Evolutionary conservation across 1,284 basidiomycete genomes (phyloP), one percentile per base, ranked within the genome.

Genomic region (Melampsora americana): DNA sequence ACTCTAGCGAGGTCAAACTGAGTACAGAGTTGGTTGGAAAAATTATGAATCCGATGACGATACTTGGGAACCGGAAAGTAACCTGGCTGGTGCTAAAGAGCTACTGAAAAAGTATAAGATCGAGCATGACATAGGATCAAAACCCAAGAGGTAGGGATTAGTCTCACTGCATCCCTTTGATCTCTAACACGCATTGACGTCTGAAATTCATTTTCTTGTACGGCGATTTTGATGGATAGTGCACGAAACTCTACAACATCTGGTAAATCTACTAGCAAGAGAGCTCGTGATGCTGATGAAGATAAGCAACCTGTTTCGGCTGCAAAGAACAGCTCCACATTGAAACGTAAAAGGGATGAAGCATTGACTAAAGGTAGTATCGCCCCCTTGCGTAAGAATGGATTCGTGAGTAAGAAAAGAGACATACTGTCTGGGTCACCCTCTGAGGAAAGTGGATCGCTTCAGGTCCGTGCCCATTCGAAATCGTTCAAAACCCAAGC

Each of bases 1-100:
- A 18, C 23, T 50, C 35, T 60, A 73, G 62, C 3, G 50, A 23
- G 50, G 50, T 20, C 9, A 7, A 42, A 53, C 26, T 39, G 11
- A 65, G 32, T 73, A 66, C 30, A 18, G n/a, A 6, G 62, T 73
- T 35, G 53, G 64, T 14, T 73, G 71, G 71, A 66, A 73, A 35
- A 35, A 35, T 9, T 35, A 35, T 11, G 39, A 42, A 42, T 42
- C 39, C 39, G 6, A 42, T 42, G 1, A 66, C 18, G 53, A 74
- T 60, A 42, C 26, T 11, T 74, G 71, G 50, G 48, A 66, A 46
- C 71, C 71, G 5, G 20, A 23, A 28, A 32, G 66, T 12, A 39
- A 74, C 39, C 60, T 71, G 11, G n/a, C n/a, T 20, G 64, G 64
- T 20, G 62, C 71, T 28, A 32, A 23, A 18, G 71, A 74, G 23